phyloP scores from a whole-genome alignment of 345 rosid genomes.

The Ceriops tagal region DNA sequence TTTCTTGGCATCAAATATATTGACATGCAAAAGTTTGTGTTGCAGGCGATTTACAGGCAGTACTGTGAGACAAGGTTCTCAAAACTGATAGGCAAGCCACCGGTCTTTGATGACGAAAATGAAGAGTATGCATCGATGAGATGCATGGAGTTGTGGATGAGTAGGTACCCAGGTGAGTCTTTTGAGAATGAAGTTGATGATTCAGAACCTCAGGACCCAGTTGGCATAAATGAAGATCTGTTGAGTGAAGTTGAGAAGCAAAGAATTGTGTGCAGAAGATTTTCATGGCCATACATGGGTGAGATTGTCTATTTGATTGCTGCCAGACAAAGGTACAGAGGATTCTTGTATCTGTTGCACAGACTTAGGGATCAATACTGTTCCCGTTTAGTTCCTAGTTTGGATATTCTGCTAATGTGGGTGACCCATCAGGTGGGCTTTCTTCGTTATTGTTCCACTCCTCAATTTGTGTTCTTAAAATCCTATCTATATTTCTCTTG shows the following conservation, averaged over 20 bases:
- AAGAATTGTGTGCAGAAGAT: constrained; percentile 40
- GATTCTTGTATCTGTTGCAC: constrained; percentile 51
- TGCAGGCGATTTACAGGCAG: constrained; percentile 57
- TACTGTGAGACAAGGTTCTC: constrained; percentile 78
- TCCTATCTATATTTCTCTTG: background rate
- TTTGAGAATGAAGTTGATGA: constrained; percentile 67
- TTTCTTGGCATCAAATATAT: too few relatives aligned
- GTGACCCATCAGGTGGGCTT: constrained; percentile 65
- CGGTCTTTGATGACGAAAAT: constrained; percentile 64
- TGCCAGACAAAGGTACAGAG: constrained; percentile 70
- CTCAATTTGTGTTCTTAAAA: background rate
- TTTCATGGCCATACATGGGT: constrained; percentile 59
- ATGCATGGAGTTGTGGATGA: constrained; percentile 59
- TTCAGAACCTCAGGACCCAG: constrained; percentile 26
- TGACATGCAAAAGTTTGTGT: background rate
- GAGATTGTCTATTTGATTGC: constrained; percentile 72
- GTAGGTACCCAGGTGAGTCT: constrained; percentile 55
- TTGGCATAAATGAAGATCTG: constrained; percentile 34
- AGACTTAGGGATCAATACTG: constrained; percentile 40
- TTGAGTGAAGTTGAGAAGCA: constrained; percentile 50
- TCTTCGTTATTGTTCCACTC: background rate
- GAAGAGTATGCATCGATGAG: constrained; percentile 75
- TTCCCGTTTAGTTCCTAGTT: constrained; percentile 52
- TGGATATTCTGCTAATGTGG: constrained; percentile 78
- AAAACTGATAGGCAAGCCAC: constrained; percentile 68